Base-by-base conservation (phyloP, 129 eudicot species). In the Tagetes erecta region DNA sequence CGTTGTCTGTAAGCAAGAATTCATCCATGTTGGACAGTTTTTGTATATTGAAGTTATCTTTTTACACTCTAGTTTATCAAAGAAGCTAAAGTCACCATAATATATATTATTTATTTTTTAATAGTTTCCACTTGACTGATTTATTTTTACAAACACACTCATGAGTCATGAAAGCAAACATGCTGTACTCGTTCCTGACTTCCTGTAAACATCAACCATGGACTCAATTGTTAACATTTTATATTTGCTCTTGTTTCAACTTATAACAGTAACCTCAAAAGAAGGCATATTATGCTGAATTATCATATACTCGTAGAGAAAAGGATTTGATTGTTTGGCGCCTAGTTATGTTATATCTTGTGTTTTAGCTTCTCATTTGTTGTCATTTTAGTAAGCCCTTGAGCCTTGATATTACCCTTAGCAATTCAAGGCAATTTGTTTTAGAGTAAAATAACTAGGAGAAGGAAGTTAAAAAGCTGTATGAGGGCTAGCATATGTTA, bases 81-180 rank as follows among this genome's bases (percentile, higher is more conserved):
- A 38, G 34, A 67, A 67, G 39, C 49, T 30, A 44, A 44, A 67
- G 71, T 38, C 71, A 67, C 67, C 66, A 35, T 34, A 57, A 35
- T 8, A 31, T 58, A 13, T 6, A 58, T 58, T 8, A 8, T 33
- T 58, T 35, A 1, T 33, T 5, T 58, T 56, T 30, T 14, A 46
- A 1, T 69, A 30, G 33, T 33, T 49, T 6, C 73, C 72, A 68
- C 58, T 46, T 30, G 44, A 47, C 3, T 31, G 42, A 68, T 35
- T 3, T 68, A 41, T 46, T 51, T n/a, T 35, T 49, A 8, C 63
- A 70, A 37, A 14, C 47, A 70, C 46, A 50, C 62, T 36, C 46
- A 50, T 52, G 47, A 52, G 11, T 20, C 49, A 51, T 52, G 14
- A 52, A 20, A 70, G 64, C 75, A 51, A 52, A 52, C 47, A 70